A percentile compares a stretch with the other conserved stretches of the same genome.
Evolutionary conservation across 2,329 filamentous ascomycete genomes (phyloP).

Genomic region (Shiraia bambusicola): DNA sequence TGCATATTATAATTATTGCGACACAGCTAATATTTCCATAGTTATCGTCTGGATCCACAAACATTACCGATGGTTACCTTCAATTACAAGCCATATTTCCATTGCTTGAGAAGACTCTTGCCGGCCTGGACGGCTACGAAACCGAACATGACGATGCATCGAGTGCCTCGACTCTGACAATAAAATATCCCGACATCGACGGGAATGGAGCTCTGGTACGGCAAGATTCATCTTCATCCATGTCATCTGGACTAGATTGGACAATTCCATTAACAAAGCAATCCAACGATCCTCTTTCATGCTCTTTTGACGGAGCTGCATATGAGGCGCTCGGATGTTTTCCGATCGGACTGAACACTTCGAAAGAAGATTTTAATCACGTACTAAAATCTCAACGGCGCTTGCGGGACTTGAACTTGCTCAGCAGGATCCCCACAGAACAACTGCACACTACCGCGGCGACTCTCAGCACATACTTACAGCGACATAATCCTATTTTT

Average conservation of each 20-base stretch:
- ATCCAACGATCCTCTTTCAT: constrained; percentile 35
- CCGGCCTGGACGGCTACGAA: constrained; percentile 27
- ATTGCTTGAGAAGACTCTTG: constrained; percentile 24
- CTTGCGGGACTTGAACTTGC: constrained; percentile 32
- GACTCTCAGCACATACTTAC: constrained; percentile 17
- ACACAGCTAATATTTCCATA: constrained; percentile 6
- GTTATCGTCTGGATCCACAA: constrained; percentile 34
- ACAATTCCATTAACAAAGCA: constrained; percentile 25
- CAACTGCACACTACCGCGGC: constrained; percentile 26
- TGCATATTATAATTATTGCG: not conserved
- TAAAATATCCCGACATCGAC: constrained; percentile 38
- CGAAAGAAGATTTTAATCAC: constrained; percentile 34
- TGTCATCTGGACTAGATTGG: constrained; percentile 31
- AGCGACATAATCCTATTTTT: constrained; percentile 14
- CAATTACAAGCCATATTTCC: constrained; percentile 34
- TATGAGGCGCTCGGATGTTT: constrained; percentile 39
- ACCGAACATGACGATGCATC: constrained; percentile 27
- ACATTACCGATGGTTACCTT: constrained; percentile 35
- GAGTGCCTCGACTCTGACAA: constrained; percentile 33
- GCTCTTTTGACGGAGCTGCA: constrained; percentile 28
- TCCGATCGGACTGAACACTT: constrained; percentile 38
- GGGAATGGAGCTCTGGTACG: constrained; percentile 30
- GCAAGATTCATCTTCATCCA: constrained; percentile 17
- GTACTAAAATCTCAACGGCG: constrained; percentile 37
- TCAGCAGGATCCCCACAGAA: constrained; percentile 26